Percentiles rank a stretch among this genome's conserved stretches.
These are phyloP conservation scores for Suillus ampliporus DNA, from an alignment of 768 basidiomycete genomes.

Conservation along the genomic window DNA sequence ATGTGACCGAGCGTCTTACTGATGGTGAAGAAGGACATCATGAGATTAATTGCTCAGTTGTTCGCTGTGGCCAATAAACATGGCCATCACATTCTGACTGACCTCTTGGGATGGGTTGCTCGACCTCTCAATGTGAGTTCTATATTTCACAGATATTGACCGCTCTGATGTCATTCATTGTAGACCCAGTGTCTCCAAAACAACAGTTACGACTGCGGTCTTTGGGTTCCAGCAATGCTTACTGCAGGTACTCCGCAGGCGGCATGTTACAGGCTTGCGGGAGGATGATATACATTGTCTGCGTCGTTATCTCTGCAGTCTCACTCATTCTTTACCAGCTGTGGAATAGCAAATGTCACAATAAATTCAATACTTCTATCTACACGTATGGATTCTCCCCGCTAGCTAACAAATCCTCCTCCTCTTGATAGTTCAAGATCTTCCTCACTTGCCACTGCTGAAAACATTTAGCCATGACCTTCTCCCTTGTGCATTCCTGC, in stretches of 20 bases:
- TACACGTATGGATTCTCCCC: background rate
- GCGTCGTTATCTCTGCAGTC: background rate
- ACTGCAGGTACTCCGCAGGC: background rate
- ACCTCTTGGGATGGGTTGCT: background rate
- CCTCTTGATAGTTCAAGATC: conserved; percentile 1
- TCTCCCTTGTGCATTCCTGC: background rate
- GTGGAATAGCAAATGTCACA: background rate
- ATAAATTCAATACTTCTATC: background rate
- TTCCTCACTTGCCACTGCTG: background rate
- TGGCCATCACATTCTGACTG: background rate
- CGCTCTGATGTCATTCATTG: background rate
- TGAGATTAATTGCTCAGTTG: background rate
- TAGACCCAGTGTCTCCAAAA: background rate
- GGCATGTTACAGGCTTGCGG: background rate
- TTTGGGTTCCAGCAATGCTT: background rate
- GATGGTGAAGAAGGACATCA: background rate
- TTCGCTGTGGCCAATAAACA: background rate
- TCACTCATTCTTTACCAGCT: background rate
- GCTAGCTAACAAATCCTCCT: background rate
- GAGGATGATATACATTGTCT: background rate
- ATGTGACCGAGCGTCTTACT: background rate
- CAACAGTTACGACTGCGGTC: background rate
- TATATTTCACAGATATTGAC: too few relatives aligned
- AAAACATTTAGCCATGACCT: background rate
- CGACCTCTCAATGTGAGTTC: background rate